Evolutionary conservation across 2,329 filamentous ascomycete species (phyloP).

Genomic region (Verticillium tricorpus): DNA sequence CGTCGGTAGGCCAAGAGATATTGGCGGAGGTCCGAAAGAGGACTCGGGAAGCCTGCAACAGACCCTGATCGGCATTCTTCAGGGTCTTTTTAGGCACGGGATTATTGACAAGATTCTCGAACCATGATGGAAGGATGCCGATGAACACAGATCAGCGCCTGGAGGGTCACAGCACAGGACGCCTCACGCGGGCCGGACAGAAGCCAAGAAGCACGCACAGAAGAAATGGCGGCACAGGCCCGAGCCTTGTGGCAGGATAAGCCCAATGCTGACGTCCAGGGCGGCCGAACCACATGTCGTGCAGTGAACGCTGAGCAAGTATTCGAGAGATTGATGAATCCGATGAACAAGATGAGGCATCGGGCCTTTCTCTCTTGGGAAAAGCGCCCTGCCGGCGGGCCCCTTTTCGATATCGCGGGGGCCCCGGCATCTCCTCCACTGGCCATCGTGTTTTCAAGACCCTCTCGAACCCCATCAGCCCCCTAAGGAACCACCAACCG

Average conservation of each 20-base stretch:
- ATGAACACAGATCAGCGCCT: background rate
- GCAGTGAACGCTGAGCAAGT: background rate
- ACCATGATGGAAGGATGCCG: background rate
- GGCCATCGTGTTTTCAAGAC: background rate
- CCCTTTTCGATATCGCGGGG: background rate
- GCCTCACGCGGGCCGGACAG: background rate
- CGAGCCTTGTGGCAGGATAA: background rate
- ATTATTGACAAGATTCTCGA: background rate
- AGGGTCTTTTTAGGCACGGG: background rate
- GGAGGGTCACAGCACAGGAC: background rate
- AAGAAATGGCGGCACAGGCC: background rate
- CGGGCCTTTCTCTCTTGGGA: background rate
- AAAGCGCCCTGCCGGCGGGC: background rate
- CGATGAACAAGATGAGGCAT: background rate
- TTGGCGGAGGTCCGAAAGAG: background rate
- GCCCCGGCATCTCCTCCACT: background rate
- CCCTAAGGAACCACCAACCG: background rate
- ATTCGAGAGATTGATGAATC: background rate
- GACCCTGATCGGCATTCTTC: background rate
- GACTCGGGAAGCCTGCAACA: background rate
- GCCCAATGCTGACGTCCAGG: background rate
- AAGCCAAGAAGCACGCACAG: background rate
- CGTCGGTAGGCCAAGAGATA: background rate
- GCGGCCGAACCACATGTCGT: background rate
- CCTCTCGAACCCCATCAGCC: background rate